phyloP scores from a whole-genome alignment of 306 rosid genomes.

The Cyclanthera cordifolia region DNA sequence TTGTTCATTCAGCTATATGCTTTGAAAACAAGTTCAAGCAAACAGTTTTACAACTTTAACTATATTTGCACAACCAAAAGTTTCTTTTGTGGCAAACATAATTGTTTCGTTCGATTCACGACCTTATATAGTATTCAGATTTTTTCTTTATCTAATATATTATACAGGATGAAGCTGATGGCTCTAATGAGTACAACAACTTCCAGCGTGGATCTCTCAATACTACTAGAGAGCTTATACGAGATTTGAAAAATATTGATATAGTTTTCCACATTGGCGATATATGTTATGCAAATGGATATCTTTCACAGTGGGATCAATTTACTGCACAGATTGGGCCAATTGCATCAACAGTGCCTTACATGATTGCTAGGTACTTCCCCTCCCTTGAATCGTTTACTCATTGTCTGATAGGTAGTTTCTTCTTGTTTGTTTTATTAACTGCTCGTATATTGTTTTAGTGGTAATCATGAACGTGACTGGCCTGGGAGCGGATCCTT shows the following conservation, averaged over 20 bases:
- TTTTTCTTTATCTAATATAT: constrained; percentile 11
- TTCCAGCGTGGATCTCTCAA: constrained; percentile 77
- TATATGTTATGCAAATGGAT: constrained; percentile 77
- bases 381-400: background rate
- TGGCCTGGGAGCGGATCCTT: constrained; percentile 87
- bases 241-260: constrained; percentile 60
- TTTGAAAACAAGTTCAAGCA: background rate
- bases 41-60: background rate
- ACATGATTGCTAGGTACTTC: constrained; percentile 78
- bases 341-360: constrained; percentile 78
- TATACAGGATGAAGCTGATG: constrained; percentile 90
- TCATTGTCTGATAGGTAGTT: background rate
- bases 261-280: constrained; percentile 94
- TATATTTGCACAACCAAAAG: background rate
- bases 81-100: background rate
- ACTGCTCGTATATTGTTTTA: constrained; percentile 21
- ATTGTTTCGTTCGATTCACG: background rate
- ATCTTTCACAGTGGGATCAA: constrained; percentile 94
- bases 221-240: constrained; percentile 60
- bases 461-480: constrained; percentile 98
- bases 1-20: background rate
- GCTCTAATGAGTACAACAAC: constrained; percentile 83
- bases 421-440: constrained; percentile 21
- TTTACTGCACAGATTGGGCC: constrained; percentile 90
- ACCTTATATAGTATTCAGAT: background rate